Evolutionary conservation across 192 early-diverging fungal genomes (phyloP), one percentile per base, ranked within the genome.

Genomic region (Coemansia sp.): DNA sequence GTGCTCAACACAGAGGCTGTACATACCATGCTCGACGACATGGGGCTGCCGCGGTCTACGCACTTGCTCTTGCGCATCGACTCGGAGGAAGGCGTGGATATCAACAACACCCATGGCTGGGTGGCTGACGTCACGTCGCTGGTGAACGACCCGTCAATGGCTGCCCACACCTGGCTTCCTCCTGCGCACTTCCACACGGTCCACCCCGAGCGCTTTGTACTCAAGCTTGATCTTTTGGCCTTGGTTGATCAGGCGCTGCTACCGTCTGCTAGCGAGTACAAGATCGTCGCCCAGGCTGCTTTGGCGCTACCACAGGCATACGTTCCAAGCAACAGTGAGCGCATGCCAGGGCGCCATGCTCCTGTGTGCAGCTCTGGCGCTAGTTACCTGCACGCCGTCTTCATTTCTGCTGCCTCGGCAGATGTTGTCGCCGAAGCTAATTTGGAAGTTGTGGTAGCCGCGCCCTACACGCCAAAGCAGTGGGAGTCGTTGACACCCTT

Each of bases 41-140:
- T 69, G 44, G 77, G 62, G 1, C 74, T 84, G 53, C 74, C 82
- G 55, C 67, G 71, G 31, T 73, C 82, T 0, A 76, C 82, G n/a
- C 82, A 76, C 19, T 62, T 84, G 59, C 70, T 84, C 36, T 68
- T 84, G 34, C 76, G 76, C 42, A 68, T 84, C 15, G 71, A 70
- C 63, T 69, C 77, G 0, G 70, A 76, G 57, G 67, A 84, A 12
- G 82, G 74, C 48, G 66, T 66, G 48, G 79, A 73, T 32, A 63
- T 62, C 12, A 63, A 46, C 23, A 53, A 62, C 11, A 58, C 66
- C 55, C 58, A 62, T 38, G 70, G 63, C 37, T 76, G 65, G 64
- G 39, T 70, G 9, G 58, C 41, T 9, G 82, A 84, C 21, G 80
- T 75, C 7, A 64, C 66, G 3, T 23, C 69, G 38, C 45, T 83